Evolutionary conservation across 345 rosid genomes (phyloP), one percentile per base, ranked within the genome.

Genomic region (Bretschneidera sinensis): DNA sequence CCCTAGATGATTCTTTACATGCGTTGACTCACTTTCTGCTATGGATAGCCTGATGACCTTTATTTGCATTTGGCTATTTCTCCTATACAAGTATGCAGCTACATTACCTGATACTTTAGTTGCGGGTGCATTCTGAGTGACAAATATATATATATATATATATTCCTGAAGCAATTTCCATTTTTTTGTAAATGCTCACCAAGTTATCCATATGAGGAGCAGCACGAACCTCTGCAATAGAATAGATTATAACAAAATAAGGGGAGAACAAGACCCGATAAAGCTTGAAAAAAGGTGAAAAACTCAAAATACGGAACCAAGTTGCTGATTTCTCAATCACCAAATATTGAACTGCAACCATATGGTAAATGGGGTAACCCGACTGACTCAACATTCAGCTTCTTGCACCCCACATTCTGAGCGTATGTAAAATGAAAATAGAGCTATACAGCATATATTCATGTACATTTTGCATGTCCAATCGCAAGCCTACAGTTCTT

Each of bases 141-240:
- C 86, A 60, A 79, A 77, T 24, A 85, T 80, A 39, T 73, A 82
- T 19, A 83, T 63, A n/a, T n/a, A n/a, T n/a, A 54, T 73, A 82
- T 19, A 83, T 63, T 31, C 95, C 95, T 14, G 92, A 90, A 79
- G 91, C 95, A 75, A 63, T 73, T 77, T 88, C 96, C 96, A 94
- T 86, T 79, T 77, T 81, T 76, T 81, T 94, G 73, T 88, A 94
- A 49, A 94, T 85, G 28, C 72, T 78, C 54, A 90, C 99, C 78
- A 94, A 79, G 66, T 74, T 94, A 72, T 94, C 97, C 97, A 94
- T 90, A 71, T 90, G 96, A 24, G 91, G 95, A 71, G 97, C 86
- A 66, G 89, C 67, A 21, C 92, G 92, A 74, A 90, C 64, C 85
- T 90, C 99, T 94, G 66, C 43, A 31, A 23, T n/a, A 62, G 54